phyloP scores from a whole-genome alignment of 2,329 filamentous ascomycete genomes.

The Phyllosticta citrichinensis region DNA sequence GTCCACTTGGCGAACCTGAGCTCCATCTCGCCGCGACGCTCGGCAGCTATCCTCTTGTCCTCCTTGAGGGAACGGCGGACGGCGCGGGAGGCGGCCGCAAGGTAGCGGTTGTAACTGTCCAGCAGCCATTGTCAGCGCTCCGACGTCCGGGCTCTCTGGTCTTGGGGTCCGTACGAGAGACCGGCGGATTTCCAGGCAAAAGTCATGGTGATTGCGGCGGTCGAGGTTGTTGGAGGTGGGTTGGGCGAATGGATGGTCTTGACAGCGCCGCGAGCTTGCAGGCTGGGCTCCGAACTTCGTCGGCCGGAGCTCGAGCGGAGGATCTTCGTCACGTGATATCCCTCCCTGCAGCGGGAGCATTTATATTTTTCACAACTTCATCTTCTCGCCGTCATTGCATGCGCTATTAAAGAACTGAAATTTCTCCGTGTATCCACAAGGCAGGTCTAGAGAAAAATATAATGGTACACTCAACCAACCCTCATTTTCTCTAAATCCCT shows the following conservation, averaged over 20 bases:
- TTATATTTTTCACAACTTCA: not conserved
- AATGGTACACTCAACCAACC: constrained; percentile 26
- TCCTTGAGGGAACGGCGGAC: constrained; percentile 97
- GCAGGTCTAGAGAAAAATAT: constrained; percentile 23
- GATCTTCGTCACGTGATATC: constrained; percentile 1
- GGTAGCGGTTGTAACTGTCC: constrained; percentile 97
- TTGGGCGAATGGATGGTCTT: not conserved
- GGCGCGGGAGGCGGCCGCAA: constrained; percentile 85
- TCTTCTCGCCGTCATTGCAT: not conserved
- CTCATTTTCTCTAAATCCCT: constrained; percentile 16
- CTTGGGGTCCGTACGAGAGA: constrained; percentile 57
- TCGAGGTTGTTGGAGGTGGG: constrained; percentile 2
- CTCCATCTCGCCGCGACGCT: constrained; percentile 84
- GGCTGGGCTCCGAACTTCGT: constrained; percentile 8
- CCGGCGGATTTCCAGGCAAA: constrained; percentile 98
- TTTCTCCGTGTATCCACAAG: constrained; percentile 20
- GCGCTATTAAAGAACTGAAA: constrained; percentile 18
- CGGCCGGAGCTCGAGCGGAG: constrained; percentile 6
- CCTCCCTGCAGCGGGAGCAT: not conserved
- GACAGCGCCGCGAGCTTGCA: constrained; percentile 9
- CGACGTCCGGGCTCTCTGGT: not conserved
- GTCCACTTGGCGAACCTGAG: constrained; percentile 90
- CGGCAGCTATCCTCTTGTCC: constrained; percentile 74
- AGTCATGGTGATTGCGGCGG: constrained; percentile 50
- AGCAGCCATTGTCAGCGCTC: constrained; percentile 19